phyloP scores from a whole-genome alignment of 2,329 filamentous ascomycete genomes.

The Fusarium heterosporum region DNA sequence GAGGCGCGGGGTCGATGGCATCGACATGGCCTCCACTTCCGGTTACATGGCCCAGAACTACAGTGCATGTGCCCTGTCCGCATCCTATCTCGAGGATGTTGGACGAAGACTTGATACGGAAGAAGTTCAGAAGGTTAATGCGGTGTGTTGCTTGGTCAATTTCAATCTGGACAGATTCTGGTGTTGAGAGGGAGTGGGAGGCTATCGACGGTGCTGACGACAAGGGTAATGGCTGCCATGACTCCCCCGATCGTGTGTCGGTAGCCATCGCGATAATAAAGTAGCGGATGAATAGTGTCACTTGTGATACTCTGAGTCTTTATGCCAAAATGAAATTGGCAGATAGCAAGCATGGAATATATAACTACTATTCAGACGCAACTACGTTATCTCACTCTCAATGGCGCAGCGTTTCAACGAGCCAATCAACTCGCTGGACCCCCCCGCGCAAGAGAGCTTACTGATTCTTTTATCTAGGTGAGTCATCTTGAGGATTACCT shows the following conservation, averaged over 20 bases:
- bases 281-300: not conserved
- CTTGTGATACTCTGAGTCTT: too few relatives aligned
- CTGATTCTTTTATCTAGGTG: not conserved
- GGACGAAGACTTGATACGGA: not conserved
- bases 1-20: conserved; percentile 21
- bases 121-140: conserved; percentile 5
- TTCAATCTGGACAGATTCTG: conserved; percentile 2
- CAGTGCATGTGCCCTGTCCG: conserved; percentile 23
- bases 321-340: too few relatives aligned
- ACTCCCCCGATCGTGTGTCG: not conserved
- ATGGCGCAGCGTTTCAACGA: too few relatives aligned
- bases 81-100: conserved; percentile 8
- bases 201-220: conserved; percentile 1
- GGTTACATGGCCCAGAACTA: not conserved
- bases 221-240: not conserved
- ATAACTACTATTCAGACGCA: too few relatives aligned
- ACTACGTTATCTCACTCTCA: too few relatives aligned
- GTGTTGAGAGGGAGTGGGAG: conserved; percentile 3
- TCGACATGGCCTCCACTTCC: conserved; percentile 1
- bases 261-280: not conserved
- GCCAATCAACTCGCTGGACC: too few relatives aligned
- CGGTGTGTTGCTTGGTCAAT: conserved; percentile 18
- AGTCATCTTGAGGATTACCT: not conserved
- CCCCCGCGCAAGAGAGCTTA: too few relatives aligned
- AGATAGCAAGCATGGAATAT: too few relatives aligned